These are phyloP conservation scores for Lentinula novae-zelandiae DNA, from an alignment of 1,284 basidiomycete genomes.

Conservation along the genomic window DNA sequence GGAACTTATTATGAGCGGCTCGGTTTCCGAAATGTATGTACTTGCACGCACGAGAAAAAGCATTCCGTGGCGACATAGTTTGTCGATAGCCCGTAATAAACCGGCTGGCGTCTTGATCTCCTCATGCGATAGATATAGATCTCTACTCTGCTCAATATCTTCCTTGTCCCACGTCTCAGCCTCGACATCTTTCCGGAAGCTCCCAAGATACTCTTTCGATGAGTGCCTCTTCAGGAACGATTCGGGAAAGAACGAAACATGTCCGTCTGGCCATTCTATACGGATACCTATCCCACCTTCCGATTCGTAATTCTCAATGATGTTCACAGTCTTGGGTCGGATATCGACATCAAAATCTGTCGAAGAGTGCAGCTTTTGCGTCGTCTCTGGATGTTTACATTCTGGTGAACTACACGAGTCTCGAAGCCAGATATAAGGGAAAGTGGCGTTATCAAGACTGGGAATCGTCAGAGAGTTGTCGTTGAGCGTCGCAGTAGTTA, in stretches of 20 bases:
- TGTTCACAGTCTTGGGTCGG: constrained; percentile 34
- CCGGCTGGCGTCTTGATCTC: constrained; percentile 13
- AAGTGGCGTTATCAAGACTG: constrained; percentile 12
- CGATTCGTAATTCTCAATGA: constrained; percentile 19
- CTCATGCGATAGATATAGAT: constrained; percentile 14
- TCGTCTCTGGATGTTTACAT: constrained; percentile 72
- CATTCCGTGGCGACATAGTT: constrained; percentile 44
- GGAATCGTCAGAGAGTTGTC: not conserved
- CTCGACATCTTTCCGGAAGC: constrained; percentile 13
- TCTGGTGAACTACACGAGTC: constrained; percentile 25
- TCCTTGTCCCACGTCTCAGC: constrained; percentile 12
- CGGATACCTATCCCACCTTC: constrained; percentile 33
- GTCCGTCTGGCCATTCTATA: constrained; percentile 58
- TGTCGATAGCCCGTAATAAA: constrained; percentile 26
- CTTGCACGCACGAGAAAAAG: constrained; percentile 30
- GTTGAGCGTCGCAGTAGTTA: not conserved
- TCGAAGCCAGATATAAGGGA: constrained; percentile 24
- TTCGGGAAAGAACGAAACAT: constrained; percentile 47
- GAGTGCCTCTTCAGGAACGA: constrained; percentile 51
- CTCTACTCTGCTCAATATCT: not conserved
- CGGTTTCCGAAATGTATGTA: not conserved
- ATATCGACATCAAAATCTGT: constrained; percentile 56
- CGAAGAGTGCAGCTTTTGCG: constrained; percentile 74
- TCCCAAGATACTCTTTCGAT: constrained; percentile 21
- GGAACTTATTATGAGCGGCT: not conserved